Percentiles rank a stretch among this genome's conserved stretches.
Evolutionary conservation across 176 grass and related monocot genomes (phyloP).

Genomic region (Juncus effusus): DNA sequence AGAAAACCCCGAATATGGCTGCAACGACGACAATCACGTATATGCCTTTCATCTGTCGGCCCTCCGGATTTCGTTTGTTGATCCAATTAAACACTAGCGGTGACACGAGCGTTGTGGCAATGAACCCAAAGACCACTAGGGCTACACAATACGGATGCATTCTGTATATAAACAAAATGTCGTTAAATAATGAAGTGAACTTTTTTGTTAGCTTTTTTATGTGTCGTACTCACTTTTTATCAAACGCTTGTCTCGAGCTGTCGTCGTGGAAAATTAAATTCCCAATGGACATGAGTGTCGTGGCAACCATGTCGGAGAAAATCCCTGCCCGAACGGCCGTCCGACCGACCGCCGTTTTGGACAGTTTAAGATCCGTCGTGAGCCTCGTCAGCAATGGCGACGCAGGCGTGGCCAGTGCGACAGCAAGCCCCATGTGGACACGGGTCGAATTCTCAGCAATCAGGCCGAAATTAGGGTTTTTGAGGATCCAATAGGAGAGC

Average conservation of each 20-base stretch:
- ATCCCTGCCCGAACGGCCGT: conserved; percentile 53
- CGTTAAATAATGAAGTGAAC: too few relatives aligned
- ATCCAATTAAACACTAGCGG: conserved; percentile 50
- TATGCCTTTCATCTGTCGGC: conserved; percentile 50
- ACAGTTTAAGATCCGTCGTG: conserved; percentile 69
- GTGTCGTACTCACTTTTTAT: too few relatives aligned
- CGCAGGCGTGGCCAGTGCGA: conserved; percentile 39
- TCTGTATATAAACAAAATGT: conserved; percentile 2
- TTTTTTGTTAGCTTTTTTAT: too few relatives aligned
- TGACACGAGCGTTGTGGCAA: conserved; percentile 35
- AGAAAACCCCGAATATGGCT: conserved; percentile 32
- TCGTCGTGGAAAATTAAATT: conserved; percentile 54
- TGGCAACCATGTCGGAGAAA: conserved; percentile 61
- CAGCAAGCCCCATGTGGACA: conserved; percentile 41
- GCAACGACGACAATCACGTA: conserved; percentile 39
- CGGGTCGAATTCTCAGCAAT: conserved; percentile 40
- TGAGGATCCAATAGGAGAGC: conserved; percentile 36
- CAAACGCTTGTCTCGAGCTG: background rate
- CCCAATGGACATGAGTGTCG: conserved; percentile 45
- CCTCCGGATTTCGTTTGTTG: conserved; percentile 56
- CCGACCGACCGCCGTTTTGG: conserved; percentile 56
- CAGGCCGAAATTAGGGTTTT: conserved; percentile 30
- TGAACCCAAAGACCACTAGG: conserved; percentile 16
- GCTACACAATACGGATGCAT: conserved; percentile 26
- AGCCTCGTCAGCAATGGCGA: conserved; percentile 66